Evolutionary conservation across 257 asterid genomes (phyloP), one percentile per base, ranked within the genome.

Genomic region (Solanum chilense): DNA sequence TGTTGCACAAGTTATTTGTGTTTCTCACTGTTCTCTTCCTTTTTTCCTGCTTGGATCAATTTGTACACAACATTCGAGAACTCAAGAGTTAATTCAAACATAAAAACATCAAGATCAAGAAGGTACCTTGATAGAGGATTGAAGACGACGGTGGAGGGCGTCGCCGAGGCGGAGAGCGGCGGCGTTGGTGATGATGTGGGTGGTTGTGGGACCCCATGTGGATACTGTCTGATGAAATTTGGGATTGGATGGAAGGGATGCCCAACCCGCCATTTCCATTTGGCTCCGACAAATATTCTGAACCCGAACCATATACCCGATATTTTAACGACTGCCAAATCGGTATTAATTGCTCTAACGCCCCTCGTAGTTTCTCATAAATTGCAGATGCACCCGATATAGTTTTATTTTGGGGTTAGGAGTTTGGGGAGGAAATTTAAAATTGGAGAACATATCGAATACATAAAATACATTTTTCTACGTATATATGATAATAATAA

Each of bases 161-260:
- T 88, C 77, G 86, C 91, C 86, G 23, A 93, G 90, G 91, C 96
- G 97, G 93, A 93, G 94, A 68, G 91, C 92, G 91, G 92, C 90
- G 89, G 98, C 88, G 92, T 90, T 71, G 78, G 89, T 39, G 90
- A 88, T 75, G 86, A 90, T 83, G 87, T 89, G 91, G 89, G 90
- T 84, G 85, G 93, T 86, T 10, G 92, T 62, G 87, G 94, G 88
- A 25, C 90, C 89, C 86, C 74, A 89, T 35, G 3, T 37, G 49
- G 81, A 20, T 74, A 74, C 3, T 21, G 86, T 31, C 60, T 88
- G 27, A 47, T 91, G 86, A 83, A 88, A 78, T 18, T 91, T 91
- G 80, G 92, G 88, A 90, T 92, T 90, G 88, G 92, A 83, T 41
- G 95, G 86, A 88, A 93, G 83, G 90, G 93, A 90, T 83, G 92